These are phyloP conservation scores for Apophysomyces sp. DNA, from an alignment of 371 early-diverging fungal genomes.

Conservation along the genomic window DNA sequence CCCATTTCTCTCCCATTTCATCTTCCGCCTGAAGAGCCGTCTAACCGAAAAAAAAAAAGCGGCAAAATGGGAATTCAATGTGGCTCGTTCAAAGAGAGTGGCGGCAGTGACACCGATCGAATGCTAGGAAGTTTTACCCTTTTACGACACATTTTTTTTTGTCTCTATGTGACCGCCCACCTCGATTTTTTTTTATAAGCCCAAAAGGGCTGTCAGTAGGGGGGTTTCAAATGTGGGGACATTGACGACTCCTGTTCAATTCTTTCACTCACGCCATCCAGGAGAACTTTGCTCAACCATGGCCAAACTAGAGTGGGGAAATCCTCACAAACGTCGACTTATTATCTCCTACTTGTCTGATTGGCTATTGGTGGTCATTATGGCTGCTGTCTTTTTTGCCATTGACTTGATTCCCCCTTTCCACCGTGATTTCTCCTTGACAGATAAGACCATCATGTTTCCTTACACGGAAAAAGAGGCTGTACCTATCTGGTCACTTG, in stretches of 20 bases:
- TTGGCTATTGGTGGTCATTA: constrained; percentile 62
- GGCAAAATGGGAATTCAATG: not conserved
- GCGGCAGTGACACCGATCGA: not conserved
- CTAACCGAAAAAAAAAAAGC: not conserved
- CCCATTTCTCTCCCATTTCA: not conserved
- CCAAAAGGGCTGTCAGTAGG: not conserved
- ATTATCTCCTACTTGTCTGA: constrained; percentile 62
- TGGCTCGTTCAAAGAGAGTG: not conserved
- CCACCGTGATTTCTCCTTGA: constrained; percentile 69
- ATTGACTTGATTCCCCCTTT: constrained; percentile 66
- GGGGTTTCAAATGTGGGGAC: not conserved
- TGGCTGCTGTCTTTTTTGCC: constrained; percentile 55
- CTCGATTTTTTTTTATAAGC: too few relatives aligned
- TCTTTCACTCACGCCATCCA: not conserved
- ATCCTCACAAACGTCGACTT: constrained; percentile 35
- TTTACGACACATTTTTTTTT: not conserved
- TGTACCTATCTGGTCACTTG: constrained; percentile 57
- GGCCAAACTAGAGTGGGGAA: constrained; percentile 13
- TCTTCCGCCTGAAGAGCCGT: not conserved
- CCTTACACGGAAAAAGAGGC: constrained; percentile 63
- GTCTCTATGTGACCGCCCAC: not conserved
- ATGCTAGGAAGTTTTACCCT: not conserved
- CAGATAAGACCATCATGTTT: constrained; percentile 66
- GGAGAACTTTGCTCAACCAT: not conserved
- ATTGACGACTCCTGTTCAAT: not conserved